phyloP scores from a whole-genome alignment of 2,329 filamentous ascomycete genomes.

The Penicillium nordicum region DNA sequence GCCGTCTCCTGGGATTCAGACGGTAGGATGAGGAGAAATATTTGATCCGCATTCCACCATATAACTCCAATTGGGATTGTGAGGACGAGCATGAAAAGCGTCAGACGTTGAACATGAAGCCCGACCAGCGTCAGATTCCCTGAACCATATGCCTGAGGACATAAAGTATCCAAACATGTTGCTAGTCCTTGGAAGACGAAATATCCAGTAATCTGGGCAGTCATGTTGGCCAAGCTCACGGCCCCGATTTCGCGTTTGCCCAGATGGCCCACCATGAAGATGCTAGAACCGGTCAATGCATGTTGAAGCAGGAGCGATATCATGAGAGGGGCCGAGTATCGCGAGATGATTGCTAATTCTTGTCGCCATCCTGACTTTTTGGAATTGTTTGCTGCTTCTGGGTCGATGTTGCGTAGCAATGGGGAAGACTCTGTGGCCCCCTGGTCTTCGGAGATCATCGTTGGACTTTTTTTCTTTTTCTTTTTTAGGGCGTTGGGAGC shows the following conservation, averaged over 20 bases:
- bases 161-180: slow-evolving; percentile 83
- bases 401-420: slow-evolving; percentile 2
- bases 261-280: slow-evolving; percentile 70
- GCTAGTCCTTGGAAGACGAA: slow-evolving; percentile 76
- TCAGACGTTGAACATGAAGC: slow-evolving; percentile 72
- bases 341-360: slow-evolving; percentile 71
- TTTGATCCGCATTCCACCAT: slow-evolving; percentile 63
- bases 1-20: slow-evolving; percentile 60
- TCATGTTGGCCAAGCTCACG: slow-evolving; percentile 67
- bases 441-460: background rate
- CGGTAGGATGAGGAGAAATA: slow-evolving; percentile 63
- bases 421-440: slow-evolving; percentile 5
- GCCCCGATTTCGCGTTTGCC: slow-evolving; percentile 65
- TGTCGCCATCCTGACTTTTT: slow-evolving; percentile 7
- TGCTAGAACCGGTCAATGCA: slow-evolving; percentile 70
- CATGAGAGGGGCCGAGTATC: slow-evolving; percentile 66
- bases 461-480: background rate
- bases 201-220: slow-evolving; percentile 69
- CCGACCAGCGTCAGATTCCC: slow-evolving; percentile 82
- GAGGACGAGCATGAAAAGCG: slow-evolving; percentile 66
- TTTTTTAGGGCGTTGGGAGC: background rate
- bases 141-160: slow-evolving; percentile 84
- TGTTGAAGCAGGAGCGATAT: slow-evolving; percentile 72
- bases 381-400: background rate
- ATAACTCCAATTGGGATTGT: slow-evolving; percentile 66